Percentiles rank a stretch among this genome's conserved stretches.
Conservation (phyloP, 208 protist genomes). For the Phytomonas serpens region DNA sequence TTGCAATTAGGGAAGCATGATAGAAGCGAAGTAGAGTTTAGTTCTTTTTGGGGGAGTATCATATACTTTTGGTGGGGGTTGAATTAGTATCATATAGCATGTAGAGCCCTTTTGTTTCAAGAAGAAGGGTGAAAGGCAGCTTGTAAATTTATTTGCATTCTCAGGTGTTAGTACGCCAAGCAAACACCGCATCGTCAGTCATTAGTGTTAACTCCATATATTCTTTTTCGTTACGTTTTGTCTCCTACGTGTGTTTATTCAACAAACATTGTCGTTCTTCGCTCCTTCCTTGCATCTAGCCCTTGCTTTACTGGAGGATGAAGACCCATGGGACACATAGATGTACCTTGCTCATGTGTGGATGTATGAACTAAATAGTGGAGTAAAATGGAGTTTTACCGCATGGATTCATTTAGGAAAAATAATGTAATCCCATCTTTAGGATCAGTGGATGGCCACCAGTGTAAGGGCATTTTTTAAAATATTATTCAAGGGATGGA, state of each 20-base stretch:
- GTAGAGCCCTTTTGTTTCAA: neutral
- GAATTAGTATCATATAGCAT: neutral
- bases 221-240: neutral
- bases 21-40: neutral
- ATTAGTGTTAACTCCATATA: neutral
- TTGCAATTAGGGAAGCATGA: neutral
- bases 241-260: neutral
- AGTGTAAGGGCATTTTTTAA: neutral
- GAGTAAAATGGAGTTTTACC: neutral
- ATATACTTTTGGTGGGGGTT: neutral
- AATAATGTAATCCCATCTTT: neutral
- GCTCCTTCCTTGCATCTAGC: neutral
- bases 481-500: neutral
- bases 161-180: neutral
- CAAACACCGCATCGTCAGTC: neutral
- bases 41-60: neutral
- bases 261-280: neutral
- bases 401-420: neutral
- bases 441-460: neutral
- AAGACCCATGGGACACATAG: neutral
- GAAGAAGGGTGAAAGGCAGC: neutral
- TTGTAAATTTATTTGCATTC: neutral
- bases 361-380: neutral
- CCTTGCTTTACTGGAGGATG: neutral
- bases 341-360: neutral